Evolutionary conservation across 202 grass and related monocot species (phyloP), one percentile per base, ranked within the genome.

Genomic region (Setaria viridis): DNA sequence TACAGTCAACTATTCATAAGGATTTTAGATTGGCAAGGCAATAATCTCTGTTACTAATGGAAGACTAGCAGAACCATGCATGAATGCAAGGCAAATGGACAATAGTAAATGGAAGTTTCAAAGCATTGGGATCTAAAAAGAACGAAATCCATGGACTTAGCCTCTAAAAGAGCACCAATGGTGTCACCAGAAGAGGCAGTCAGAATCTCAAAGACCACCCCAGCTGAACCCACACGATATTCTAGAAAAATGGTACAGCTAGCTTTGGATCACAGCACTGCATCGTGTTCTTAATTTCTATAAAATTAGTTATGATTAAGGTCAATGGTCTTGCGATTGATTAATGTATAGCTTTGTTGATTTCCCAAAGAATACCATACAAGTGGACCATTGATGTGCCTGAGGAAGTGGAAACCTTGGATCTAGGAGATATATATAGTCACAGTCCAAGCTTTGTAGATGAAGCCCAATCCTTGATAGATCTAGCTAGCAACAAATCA

Each of bases 41-140:
- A 73, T n/a, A 45, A 67, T 45, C 48, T 45, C 3, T 54, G 25
- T 48, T 81, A 67, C 12, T 57, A 17, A 74, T 76, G n/a, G 46
- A 83, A 69, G 56, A 76, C 25, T 21, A 72, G 51, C 16, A 33
- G 46, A 70, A 80, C 20, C 39, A 74, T 64, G 82, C 80, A 64
- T 64, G 82, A 77, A 68, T 77, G 63, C n/a, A 84, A 63, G 0
- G 2, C 67, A 54, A 82, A 76, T 89, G 80, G 48, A 39, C 67
- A 73, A 70, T 86, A 70, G 19, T 48, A 77, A 86, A 86, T 85
- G 46, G 59, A 79, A 75, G 29, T 83, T 91, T 91, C 81, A 91
- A 86, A 85, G 54, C 87, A 85, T 91, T 17, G 91, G 84, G 91
- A 91, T 93, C 89, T 66, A 77, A 89, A 93, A 91, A 87, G 8